Percentiles rank a stretch among this genome's conserved stretches.
Conservation (phyloP, 495 filamentous ascomycete species). For the Thermochaetoides thermophila region DNA sequence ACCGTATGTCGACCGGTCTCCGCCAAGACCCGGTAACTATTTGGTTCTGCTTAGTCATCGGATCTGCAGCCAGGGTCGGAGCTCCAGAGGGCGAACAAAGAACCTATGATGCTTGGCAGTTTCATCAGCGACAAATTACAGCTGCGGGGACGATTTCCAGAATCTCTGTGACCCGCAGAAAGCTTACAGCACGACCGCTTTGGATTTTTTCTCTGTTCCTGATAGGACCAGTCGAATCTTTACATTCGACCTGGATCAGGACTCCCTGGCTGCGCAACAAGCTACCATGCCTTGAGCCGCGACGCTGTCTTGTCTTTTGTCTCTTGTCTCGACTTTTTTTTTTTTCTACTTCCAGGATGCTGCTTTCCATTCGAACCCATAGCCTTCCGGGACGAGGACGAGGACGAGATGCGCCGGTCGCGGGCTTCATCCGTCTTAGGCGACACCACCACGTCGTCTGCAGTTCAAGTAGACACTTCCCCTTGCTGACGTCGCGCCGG, state of each 20-base stretch:
- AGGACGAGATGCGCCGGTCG: constrained; percentile 21
- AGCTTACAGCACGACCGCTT: too few species aligned
- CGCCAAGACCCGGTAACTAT: too few species aligned
- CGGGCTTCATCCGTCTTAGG: constrained; percentile 27
- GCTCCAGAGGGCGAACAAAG: too few species aligned
- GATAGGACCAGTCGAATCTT: background rate
- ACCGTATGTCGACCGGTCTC: too few species aligned
- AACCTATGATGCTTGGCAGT: too few species aligned
- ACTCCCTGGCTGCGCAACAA: background rate
- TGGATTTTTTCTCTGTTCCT: too few species aligned
- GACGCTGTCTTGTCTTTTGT: background rate
- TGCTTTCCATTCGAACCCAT: constrained; percentile 21
- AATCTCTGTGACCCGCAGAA: too few species aligned
- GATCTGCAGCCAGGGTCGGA: too few species aligned
- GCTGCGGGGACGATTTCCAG: too few species aligned
- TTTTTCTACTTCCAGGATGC: constrained; percentile 30
- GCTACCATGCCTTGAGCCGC: constrained; percentile 15
- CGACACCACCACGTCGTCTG: constrained; percentile 17
- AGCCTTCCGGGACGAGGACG: constrained; percentile 22
- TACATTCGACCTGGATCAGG: background rate
- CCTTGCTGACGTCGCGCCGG: constrained; percentile 12
- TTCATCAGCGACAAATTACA: too few species aligned
- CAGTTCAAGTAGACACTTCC: constrained; percentile 6
- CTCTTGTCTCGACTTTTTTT: too few species aligned
- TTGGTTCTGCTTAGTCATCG: too few species aligned